Evolutionary conservation across 176 grass and related monocot genomes (phyloP).

Genomic region (Triticum dicoccoides): DNA sequence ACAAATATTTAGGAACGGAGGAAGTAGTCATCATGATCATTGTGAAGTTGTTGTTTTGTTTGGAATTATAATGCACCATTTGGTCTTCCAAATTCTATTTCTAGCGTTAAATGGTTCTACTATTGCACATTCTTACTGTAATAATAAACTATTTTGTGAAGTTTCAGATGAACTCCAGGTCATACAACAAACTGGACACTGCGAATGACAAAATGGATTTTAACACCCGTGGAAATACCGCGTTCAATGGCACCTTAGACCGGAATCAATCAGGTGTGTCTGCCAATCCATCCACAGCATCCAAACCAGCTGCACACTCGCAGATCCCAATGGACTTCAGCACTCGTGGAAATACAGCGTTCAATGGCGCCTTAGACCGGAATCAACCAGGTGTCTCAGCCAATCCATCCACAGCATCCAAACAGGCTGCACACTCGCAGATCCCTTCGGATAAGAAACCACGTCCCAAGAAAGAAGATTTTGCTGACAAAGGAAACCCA

Average conservation of each 20-base stretch:
- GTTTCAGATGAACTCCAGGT: slow-evolving; percentile 58
- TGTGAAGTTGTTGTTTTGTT: slow-evolving; percentile 8
- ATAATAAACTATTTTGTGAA: not conserved
- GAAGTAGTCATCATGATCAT: not conserved
- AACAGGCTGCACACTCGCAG: slow-evolving; percentile 11
- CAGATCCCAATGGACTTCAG: slow-evolving; percentile 34
- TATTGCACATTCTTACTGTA: not conserved
- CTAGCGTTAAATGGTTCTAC: not conserved
- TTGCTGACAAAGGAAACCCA: slow-evolving; percentile 16
- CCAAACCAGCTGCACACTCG: slow-evolving; percentile 1
- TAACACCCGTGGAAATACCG: not conserved
- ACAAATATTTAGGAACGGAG: too few relatives aligned
- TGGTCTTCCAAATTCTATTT: not conserved
- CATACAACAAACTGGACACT: slow-evolving; percentile 40
- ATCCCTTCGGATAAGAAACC: slow-evolving; percentile 36
- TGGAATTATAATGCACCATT: not conserved
- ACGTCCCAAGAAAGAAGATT: slow-evolving; percentile 22
- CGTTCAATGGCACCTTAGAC: slow-evolving; percentile 14
- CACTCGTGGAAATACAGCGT: not conserved
- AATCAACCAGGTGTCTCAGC: slow-evolving; percentile 33
- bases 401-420: slow-evolving; percentile 23
- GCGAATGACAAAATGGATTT: slow-evolving; percentile 40
- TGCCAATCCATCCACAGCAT: not conserved
- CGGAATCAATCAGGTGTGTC: slow-evolving; percentile 20
- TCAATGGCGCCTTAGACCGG: slow-evolving; percentile 9